Base-by-base conservation (phyloP, 2,329 filamentous ascomycete species). In the Hypoxylon sp. region DNA sequence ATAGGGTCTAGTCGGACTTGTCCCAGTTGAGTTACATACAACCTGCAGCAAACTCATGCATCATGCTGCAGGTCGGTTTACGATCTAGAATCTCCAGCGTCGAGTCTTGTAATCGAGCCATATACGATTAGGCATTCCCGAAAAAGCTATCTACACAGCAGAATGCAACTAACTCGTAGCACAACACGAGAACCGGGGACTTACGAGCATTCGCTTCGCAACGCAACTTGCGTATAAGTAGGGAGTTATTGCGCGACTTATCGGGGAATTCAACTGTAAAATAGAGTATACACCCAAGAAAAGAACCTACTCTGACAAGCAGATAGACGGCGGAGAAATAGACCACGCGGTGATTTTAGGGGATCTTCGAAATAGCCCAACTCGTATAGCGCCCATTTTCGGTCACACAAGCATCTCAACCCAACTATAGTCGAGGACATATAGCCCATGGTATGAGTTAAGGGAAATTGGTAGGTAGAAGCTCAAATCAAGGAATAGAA, bases 61-160 rank as follows among this genome's bases (percentile, higher is more conserved):
- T 60, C 42, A 20, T 38, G 30, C 53, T 64, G 53, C 50, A 57
- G 16, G 51, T 59, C 33, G 32, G 54, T 65, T 65, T 54, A 49
- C 67, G 67, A 69, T 69, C 61, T 55, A 64, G 53, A 62, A 56
- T 59, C 14, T 50, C 45, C 22, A 51, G 48, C 36, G 46, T 49
- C 46, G 24, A 53, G 54, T 45, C 40, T 44, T 36, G 53, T 30
- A 67, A 69, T 69, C 61, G 67, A 61, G 44, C 61, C 64, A 60
- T 52, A 62, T 57, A 53, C n/a, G 42, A 22, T 50, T 32, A 45
- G 26, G 48, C 44, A 54, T 20, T 52, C 22, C 46, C 38, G 63
- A 59, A 22, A 45, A 62, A 44, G 26, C 57, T 18, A 61, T 49
- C 33, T 51, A 51, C 24, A 32, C 6, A 14, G 50, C 26, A 24